Conservation (phyloP, 1,139 yeast species). For the Spencermartinsiella ligniputridi region DNA sequence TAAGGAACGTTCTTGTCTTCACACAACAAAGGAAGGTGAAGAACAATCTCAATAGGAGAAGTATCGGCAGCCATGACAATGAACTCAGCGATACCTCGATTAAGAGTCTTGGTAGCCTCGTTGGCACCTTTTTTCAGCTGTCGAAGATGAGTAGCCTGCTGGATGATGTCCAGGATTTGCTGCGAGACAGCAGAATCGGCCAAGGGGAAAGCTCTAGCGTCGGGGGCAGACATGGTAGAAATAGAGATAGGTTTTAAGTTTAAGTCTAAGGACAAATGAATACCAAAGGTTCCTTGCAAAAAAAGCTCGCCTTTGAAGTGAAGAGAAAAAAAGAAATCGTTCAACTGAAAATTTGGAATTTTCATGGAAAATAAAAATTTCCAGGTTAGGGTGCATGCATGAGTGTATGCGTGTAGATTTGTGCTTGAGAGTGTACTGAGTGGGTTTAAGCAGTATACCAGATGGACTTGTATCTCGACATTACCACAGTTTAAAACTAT, state of each 20-base stretch:
- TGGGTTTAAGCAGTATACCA: too few relatives aligned
- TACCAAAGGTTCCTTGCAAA: slow-evolving; percentile 26
- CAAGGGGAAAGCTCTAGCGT: slow-evolving; percentile 82
- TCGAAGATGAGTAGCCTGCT: slow-evolving; percentile 96
- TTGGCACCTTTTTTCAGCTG: slow-evolving; percentile 99
- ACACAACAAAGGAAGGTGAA: slow-evolving; percentile 95
- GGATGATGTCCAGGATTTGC: slow-evolving; percentile 96
- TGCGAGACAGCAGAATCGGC: slow-evolving; percentile 95
- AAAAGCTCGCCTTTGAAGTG: slow-evolving; percentile 21
- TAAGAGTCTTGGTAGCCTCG: slow-evolving; percentile 98
- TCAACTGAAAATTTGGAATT: too few relatives aligned
- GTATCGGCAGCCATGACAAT: slow-evolving; percentile 99
- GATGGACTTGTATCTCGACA: too few relatives aligned
- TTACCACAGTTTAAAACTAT: too few relatives aligned
- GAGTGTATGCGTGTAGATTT: too few relatives aligned
- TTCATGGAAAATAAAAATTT: background rate
- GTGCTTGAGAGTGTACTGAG: too few relatives aligned
- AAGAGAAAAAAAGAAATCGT: background rate
- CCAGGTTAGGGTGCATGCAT: too few relatives aligned
- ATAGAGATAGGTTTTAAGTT: too few relatives aligned
- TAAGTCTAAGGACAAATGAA: too few relatives aligned
- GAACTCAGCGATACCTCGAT: slow-evolving; percentile 99
- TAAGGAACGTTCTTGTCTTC: slow-evolving; percentile 99
- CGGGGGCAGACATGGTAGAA: slow-evolving; percentile 36
- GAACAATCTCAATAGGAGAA: slow-evolving; percentile 96